Base-by-base conservation (phyloP, 192 early-diverging fungal genomes). In the Cetraspora pellucida region DNA sequence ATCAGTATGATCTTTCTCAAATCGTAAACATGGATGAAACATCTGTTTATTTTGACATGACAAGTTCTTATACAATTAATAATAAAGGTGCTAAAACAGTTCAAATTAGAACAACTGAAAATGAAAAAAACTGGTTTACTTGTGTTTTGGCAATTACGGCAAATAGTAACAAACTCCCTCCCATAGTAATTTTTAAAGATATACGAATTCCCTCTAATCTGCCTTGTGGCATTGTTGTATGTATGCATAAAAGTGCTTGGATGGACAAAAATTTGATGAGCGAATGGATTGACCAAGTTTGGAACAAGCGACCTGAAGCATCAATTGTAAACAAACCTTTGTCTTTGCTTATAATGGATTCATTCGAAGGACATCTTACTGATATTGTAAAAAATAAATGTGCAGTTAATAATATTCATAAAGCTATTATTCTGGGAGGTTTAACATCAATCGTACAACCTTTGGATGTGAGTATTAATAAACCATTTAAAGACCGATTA, bases 81-180 rank as follows among this genome's bases (percentile, higher is more conserved):
- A 3, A 45, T n/a, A 68, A 47, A 45, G 65, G 66, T 10, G 28
- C 66, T 17, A 68, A 68, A 68, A 68, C 66, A 45, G 66, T 68
- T 68, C 19, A 68, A 45, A 68, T 68, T 46, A 14, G 43, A 47
- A 68, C 37, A 16, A 68, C 66, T 17, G 37, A n/a, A 30, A 68
- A 68, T 19, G 43, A 67, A 11, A 67, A 67, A 67, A 67, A 67
- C 37, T 13, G 65, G 28, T 67, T 67, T 45, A 67, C 65, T 19
- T 67, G 65, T 45, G 30, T 67, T 19, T 45, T 67, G 19, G 31
- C 65, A 25, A 21, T 67, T 6, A 67, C 23, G 31, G 65, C 65
- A 11, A 37, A 31, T n/a, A n/a, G n/a, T n/a, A n/a, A n/a, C n/a
- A n/a, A n/a, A n/a, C n/a, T n/a, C n/a, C n/a, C n/a, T n/a, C n/a